These are phyloP conservation scores for Dactylis glomerata DNA, from an alignment of 176 grass and related monocot species.

Conservation along the genomic window DNA sequence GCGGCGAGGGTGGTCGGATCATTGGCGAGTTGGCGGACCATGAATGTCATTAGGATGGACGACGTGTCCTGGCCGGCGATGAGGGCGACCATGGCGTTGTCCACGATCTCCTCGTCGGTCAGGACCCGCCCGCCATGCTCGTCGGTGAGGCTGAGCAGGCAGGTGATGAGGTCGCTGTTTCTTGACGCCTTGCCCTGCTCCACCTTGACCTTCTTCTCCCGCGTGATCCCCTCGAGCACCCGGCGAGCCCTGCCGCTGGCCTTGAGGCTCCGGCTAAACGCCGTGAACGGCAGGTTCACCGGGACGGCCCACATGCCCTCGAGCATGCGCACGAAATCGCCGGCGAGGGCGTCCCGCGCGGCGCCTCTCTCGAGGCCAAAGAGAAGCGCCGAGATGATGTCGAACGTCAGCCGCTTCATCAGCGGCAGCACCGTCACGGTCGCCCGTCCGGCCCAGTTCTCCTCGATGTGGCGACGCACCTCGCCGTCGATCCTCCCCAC, in stretches of 20 bases:
- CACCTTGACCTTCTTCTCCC: conserved; percentile 24
- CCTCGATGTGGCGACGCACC: conserved; percentile 37
- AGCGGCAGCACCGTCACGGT: conserved; percentile 38
- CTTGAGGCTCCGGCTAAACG: conserved; percentile 37
- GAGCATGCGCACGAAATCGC: conserved; percentile 36
- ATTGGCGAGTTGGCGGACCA: conserved; percentile 45
- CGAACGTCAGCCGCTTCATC: conserved; percentile 53
- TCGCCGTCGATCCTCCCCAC: conserved; percentile 47
- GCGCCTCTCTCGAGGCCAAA: conserved; percentile 35
- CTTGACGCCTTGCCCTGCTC: conserved; percentile 4
- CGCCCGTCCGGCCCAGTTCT: conserved; percentile 1
- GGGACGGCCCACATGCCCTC: conserved; percentile 49
- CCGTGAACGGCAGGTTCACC: conserved; percentile 46
- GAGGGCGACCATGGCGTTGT: conserved; percentile 38
- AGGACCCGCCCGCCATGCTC: neutral
- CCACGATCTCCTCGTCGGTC: conserved; percentile 53
- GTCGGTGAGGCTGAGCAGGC: conserved; percentile 16
- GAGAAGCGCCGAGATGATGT: conserved; percentile 46
- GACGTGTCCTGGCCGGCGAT: conserved; percentile 42
- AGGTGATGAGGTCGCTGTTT: conserved; percentile 29
- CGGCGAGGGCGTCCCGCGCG: conserved; percentile 20
- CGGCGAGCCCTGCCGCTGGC: conserved; percentile 26
- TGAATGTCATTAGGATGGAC: conserved; percentile 49
- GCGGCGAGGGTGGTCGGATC: conserved; percentile 27
- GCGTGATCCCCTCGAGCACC: conserved; percentile 7